phyloP scores from a whole-genome alignment of 768 basidiomycete species.

The Boletus pseudo-olivaceus region DNA sequence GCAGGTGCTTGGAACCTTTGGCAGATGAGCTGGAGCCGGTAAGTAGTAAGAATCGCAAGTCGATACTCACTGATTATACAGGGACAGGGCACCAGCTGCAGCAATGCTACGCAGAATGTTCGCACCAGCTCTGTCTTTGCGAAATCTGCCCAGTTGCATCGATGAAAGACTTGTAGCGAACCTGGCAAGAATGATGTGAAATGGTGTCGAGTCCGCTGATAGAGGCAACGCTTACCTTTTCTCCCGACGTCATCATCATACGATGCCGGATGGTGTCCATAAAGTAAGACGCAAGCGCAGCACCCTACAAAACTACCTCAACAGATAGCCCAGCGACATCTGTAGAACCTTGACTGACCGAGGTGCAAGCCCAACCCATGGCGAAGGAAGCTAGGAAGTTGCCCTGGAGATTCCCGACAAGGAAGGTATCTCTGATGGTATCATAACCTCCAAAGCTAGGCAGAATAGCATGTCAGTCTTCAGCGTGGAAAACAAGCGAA shows the following conservation, averaged over 20 bases:
- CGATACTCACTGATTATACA: constrained; percentile 52
- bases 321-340: neutral
- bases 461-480: neutral
- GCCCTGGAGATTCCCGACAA: constrained; percentile 37
- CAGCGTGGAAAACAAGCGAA: neutral
- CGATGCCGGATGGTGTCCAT: constrained; percentile 43
- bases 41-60: neutral
- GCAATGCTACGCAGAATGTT: constrained; percentile 54
- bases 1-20: constrained; percentile 46
- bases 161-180: constrained; percentile 38
- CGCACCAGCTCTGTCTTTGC: constrained; percentile 55
- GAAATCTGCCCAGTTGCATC: constrained; percentile 38
- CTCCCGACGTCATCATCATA: constrained; percentile 48
- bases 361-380: constrained; percentile 42
- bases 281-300: constrained; percentile 39
- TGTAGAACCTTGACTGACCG: constrained; percentile 21
- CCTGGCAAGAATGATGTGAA: constrained; percentile 15
- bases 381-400: constrained; percentile 40
- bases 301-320: constrained; percentile 25
- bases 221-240: constrained; percentile 19
- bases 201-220: neutral
- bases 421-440: constrained; percentile 36
- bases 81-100: constrained; percentile 50
- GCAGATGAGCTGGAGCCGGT: neutral
- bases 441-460: constrained; percentile 44